phyloP scores from a whole-genome alignment of 202 grass and related monocot species.

The Digitaria exilis region DNA sequence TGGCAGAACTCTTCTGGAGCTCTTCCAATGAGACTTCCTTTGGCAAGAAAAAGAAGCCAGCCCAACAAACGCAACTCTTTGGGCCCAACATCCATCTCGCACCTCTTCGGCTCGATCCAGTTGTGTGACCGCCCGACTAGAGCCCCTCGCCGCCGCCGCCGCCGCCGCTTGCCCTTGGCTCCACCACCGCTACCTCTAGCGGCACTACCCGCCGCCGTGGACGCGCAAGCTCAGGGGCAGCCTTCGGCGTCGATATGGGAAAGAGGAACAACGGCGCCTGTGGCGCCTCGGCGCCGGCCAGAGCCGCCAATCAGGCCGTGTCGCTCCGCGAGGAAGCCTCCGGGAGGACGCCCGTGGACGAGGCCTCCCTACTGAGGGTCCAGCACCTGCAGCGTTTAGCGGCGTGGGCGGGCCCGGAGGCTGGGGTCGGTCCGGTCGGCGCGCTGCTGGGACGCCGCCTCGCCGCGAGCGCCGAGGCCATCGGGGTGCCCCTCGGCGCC shows the following conservation, averaged over 20 bases:
- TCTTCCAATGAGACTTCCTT: no score
- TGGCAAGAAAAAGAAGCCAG: no score
- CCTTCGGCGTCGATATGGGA: slow-evolving; percentile 18
- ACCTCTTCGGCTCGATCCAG: background rate
- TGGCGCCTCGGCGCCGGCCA: background rate
- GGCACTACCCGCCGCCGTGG: no score
- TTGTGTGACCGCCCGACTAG: background rate
- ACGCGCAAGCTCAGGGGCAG: background rate
- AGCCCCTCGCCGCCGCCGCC: background rate
- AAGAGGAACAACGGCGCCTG: background rate
- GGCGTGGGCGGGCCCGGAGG: slow-evolving; percentile 31
- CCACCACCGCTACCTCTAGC: no score
- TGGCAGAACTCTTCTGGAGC: no score
- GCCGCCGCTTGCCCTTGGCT: no score
- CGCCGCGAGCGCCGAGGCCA: slow-evolving; percentile 15
- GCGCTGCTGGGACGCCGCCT: slow-evolving; percentile 39
- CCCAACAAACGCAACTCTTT: background rate
- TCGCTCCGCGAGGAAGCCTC: slow-evolving; percentile 50
- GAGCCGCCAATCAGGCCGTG: slow-evolving; percentile 18
- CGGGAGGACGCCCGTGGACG: slow-evolving; percentile 11
- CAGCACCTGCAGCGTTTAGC: slow-evolving; percentile 38
- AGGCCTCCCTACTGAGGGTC: slow-evolving; percentile 36
- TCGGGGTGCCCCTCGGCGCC: slow-evolving; percentile 7
- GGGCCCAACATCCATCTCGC: background rate
- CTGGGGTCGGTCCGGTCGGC: background rate